Evolutionary conservation across 2,329 filamentous ascomycete genomes (phyloP), one percentile per base, ranked within the genome.

Genomic region (Botryosphaeria dothidea): DNA sequence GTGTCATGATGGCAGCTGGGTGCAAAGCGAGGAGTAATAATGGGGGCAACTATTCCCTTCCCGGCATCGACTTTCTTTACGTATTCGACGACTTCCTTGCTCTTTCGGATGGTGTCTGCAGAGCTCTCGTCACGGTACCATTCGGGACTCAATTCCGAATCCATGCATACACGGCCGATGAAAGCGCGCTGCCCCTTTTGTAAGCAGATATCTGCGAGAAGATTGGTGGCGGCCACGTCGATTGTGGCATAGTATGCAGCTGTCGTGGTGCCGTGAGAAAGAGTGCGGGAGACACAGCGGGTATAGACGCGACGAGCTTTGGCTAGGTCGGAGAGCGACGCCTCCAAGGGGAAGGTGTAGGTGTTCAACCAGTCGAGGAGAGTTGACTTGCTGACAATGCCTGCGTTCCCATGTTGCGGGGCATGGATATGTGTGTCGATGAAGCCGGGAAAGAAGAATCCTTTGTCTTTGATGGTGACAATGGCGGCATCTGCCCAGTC

Each of bases 401-500:
- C 95, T 1, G 88, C 87, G 74, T 99, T 99, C 65, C 94, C 93
- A 72, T 97, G 97, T 80, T 99, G 95, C 0, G 93, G 87, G 8
- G 95, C 95, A 76, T 99, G 95, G 65, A 97, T 91, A 76, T 99
- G 95, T 0, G 95, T 97, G 77, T 99, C 94, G 66, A 95, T 88
- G 73, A 94, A 93, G 5, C 92, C 92, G 0, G 92, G 92, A 71
- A 95, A 94, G 81, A 92, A 93, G 80, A 94, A 94, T 63, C 90
- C 85, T 11, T 84, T 84, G 3, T 81, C 80, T 48, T 76, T 66
- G 6, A 62, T 69, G 7, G 62, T 63, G 3, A 83, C 71, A 1
- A 77, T 67, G 73, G 81, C 70, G 43, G 77, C 72, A 68, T 78
- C 67, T 73, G 79, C 61, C 80, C 81, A 83, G 68, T 75, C 63